Evolutionary conservation across 352 stramenopile species (phyloP), one percentile per base, ranked within the genome.

Genomic region (Globisporangium paroecandrum): DNA sequence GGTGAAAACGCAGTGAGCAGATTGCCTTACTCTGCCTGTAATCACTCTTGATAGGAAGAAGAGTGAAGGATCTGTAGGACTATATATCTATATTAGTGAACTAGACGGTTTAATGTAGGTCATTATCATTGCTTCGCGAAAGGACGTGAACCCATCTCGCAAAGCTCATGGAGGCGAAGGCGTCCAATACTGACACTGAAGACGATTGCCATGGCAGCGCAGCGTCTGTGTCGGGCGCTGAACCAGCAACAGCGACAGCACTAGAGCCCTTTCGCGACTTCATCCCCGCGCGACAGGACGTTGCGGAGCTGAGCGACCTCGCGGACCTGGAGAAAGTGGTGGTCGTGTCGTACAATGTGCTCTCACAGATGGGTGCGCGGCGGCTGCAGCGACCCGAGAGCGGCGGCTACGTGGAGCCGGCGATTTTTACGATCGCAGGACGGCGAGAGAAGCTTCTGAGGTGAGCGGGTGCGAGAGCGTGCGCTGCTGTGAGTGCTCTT

Each of bases 291-390:
- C 72, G 65, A 24, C 38, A 68, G 18, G 73, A 88, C 62, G 58
- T 89, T n/a, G 73, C 67, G 8, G 64, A 80, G 46, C 71, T 91
- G 49, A 71, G 65, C 1, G 73, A 70, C 36, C 69, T 90, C 5
- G 80, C 73, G 0, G 78, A 81, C 36, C 62, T 84, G 10, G 80
- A 90, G 53, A 90, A 89, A 57, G 65, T 95, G 13, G 83, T 77
- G 3, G 75, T 97, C 32, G 62, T 91, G 38, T 90, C 74, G 41
- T 94, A 96, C 72, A 97, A 96, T 66, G 73, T 96, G 24, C 76
- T 97, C 38, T 90, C 87, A 34, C 85, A 95, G 72, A 85, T 90
- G 73, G 86, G 90, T 4, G 83, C 83, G 22, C 70, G 79, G 3
- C 68, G 76, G 27, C 66, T 88, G 62, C 78, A 84, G 29, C 75